Conservation (phyloP, 345 rosid species). For the Euphorbia peplus region DNA sequence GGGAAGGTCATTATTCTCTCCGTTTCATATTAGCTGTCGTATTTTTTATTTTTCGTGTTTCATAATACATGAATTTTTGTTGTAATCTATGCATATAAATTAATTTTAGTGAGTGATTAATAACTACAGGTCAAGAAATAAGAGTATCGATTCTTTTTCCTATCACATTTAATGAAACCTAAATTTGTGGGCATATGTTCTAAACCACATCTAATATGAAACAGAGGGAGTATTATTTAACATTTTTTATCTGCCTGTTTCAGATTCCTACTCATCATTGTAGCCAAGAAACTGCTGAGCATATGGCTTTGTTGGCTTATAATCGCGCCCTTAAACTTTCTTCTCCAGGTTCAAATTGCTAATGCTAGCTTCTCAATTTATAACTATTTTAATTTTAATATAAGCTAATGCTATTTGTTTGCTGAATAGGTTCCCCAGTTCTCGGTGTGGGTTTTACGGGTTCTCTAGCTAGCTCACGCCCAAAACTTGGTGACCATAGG, state of each 20-base stretch:
- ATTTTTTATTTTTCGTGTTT: no score
- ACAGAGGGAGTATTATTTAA: no score
- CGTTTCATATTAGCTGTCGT: no score
- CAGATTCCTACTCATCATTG: constrained; percentile 69
- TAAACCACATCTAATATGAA: no score
- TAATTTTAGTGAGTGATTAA: no score
- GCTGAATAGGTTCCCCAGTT: constrained; percentile 55
- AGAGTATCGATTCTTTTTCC: no score
- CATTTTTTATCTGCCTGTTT: not conserved
- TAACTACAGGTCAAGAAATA: no score
- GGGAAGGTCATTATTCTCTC: constrained; percentile 43
- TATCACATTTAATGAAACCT: no score
- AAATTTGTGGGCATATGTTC: no score
- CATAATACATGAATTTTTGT: no score
- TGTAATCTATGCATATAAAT: no score
- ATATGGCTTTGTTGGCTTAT: constrained; percentile 79
- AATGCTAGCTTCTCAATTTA: not conserved
- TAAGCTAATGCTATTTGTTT: not conserved
- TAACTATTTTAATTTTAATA: constrained; percentile 1
- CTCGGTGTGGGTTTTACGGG: constrained; percentile 91
- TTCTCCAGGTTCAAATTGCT: constrained; percentile 74
- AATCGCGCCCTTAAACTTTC: constrained; percentile 88
- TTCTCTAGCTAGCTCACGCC: constrained; percentile 54
- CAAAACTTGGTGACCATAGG: constrained; percentile 88
- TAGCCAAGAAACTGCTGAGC: constrained; percentile 52